Conservation (phyloP, 2,329 filamentous ascomycete species). For the Salinomyces thailandicus region DNA sequence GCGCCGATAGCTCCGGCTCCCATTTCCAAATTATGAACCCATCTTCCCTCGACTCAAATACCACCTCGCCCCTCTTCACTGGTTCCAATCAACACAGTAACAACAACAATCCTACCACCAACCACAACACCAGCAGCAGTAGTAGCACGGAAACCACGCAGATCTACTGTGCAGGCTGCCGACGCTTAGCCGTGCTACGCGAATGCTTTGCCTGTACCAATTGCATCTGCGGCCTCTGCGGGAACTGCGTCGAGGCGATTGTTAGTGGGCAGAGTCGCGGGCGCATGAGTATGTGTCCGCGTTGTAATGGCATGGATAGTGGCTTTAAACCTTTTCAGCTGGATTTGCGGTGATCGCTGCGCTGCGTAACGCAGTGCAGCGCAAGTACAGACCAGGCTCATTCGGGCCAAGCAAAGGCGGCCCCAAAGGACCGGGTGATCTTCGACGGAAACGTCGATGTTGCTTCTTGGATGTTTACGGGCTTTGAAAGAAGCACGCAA, state of each 20-base stretch:
- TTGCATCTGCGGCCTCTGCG: conserved; percentile 88
- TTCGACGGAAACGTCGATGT: no score
- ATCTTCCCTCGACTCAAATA: conserved; percentile 40
- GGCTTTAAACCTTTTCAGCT: conserved; percentile 78
- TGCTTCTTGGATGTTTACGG: no score
- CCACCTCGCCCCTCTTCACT: conserved; percentile 44
- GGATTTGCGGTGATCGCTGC: conserved; percentile 65
- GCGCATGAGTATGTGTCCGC: conserved; percentile 60
- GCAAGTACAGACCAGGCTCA: no score
- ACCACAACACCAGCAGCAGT: conserved; percentile 1
- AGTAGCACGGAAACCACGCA: no score
- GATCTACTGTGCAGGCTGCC: conserved; percentile 86
- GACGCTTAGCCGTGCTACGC: conserved; percentile 62
- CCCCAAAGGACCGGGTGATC: no score
- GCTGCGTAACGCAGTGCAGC: no score
- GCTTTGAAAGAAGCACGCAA: no score
- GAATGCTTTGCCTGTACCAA: conserved; percentile 92
- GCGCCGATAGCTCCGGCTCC: conserved; percentile 48
- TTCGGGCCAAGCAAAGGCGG: no score
- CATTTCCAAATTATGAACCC: conserved; percentile 48
- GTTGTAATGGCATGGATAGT: conserved; percentile 67
- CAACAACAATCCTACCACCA: conserved; percentile 5
- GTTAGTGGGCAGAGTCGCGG: conserved; percentile 62
- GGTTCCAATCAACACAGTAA: no score
- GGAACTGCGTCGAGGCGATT: conserved; percentile 72